Evolutionary conservation across 2,329 filamentous ascomycete species (phyloP).

Genomic region (Fusarium protoensiforme): DNA sequence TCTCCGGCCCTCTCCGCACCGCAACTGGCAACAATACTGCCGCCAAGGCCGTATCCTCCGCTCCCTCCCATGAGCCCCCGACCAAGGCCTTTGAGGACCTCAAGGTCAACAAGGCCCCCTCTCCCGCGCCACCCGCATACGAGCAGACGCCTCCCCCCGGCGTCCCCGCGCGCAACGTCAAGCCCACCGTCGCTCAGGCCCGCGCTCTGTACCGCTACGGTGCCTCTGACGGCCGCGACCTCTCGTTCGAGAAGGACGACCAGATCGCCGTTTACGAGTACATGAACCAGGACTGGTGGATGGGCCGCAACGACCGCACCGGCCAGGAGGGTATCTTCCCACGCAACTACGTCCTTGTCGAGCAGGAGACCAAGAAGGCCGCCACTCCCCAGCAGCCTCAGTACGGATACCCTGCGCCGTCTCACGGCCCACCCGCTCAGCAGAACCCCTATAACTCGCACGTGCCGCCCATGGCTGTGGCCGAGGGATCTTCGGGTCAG

Average conservation of each 20-base stretch:
- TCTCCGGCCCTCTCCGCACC: conserved; percentile 61
- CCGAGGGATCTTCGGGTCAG: conserved; percentile 60
- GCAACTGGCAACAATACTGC: conserved; percentile 46
- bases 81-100: conserved; percentile 57
- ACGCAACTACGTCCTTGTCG: conserved; percentile 84
- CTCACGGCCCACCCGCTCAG: conserved; percentile 57
- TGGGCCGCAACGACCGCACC: conserved; percentile 86
- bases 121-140: conserved; percentile 63
- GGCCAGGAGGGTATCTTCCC: conserved; percentile 93
- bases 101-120: conserved; percentile 46
- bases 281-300: conserved; percentile 98
- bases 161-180: conserved; percentile 56
- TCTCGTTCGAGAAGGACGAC: conserved; percentile 85
- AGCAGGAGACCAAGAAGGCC: conserved; percentile 67
- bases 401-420: conserved; percentile 55
- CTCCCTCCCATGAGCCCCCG: conserved; percentile 45
- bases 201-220: conserved; percentile 87
- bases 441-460: conserved; percentile 74
- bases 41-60: conserved; percentile 43
- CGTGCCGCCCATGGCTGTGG: conserved; percentile 80
- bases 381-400: conserved; percentile 46
- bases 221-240: conserved; percentile 82
- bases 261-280: conserved; percentile 84
- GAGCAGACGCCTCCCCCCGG: conserved; percentile 57
- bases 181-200: conserved; percentile 76